phyloP scores from a whole-genome alignment of 441 rosid genomes.

The Kokia cookei region DNA sequence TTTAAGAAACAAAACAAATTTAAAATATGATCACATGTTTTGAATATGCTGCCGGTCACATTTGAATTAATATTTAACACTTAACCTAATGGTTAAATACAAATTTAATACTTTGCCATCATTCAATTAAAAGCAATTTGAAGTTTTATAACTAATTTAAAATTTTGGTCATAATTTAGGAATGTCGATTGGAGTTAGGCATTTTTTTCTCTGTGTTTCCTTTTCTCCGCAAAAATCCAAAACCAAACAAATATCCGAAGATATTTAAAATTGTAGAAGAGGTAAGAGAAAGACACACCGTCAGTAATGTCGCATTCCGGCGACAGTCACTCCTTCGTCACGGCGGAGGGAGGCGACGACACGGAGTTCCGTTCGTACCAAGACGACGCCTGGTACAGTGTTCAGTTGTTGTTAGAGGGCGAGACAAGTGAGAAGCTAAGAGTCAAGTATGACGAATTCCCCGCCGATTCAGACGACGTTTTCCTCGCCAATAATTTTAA shows the following conservation, averaged over 20 bases:
- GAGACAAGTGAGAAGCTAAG: conserved; percentile 15
- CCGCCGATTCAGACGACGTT: conserved; percentile 14
- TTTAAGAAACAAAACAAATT: too few relatives aligned
- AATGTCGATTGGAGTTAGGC: neutral
- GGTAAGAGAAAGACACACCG: neutral
- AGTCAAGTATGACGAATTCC: conserved; percentile 20
- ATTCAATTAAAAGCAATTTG: neutral
- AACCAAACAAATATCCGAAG: neutral
- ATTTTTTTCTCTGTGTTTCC: neutral
- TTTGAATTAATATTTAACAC: too few relatives aligned
- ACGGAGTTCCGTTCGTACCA: conserved; percentile 20
- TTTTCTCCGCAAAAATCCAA: neutral
- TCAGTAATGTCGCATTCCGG: neutral
- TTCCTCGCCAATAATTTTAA: conserved; percentile 15
- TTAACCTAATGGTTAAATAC: too few relatives aligned
- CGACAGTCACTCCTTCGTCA: neutral
- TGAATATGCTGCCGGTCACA: too few relatives aligned
- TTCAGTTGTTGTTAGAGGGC: conserved; percentile 7
- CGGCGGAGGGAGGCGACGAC: neutral
- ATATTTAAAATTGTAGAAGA: neutral
- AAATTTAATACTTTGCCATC: too few relatives aligned
- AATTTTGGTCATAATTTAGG: neutral
- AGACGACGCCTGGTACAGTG: conserved; percentile 47
- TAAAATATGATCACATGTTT: neutral
- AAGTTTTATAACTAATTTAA: neutral